phyloP scores from a whole-genome alignment of 2,329 filamentous ascomycete species.

The Talaromyces sp. region DNA sequence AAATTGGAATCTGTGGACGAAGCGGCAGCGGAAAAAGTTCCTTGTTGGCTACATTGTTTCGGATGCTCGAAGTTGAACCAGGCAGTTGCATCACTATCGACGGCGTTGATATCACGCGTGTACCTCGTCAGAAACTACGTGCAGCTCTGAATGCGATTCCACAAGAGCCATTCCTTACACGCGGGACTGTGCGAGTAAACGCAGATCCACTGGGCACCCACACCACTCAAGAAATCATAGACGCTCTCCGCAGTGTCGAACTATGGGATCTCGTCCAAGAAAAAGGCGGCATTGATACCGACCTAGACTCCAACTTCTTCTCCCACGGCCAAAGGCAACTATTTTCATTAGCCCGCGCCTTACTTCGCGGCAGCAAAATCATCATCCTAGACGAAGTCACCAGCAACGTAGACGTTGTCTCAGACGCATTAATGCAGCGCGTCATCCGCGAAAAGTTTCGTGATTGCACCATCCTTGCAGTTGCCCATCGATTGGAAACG shows the following conservation, averaged over 20 bases:
- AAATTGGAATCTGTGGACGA: constrained; percentile 42
- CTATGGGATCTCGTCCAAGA: constrained; percentile 36
- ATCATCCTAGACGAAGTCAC: constrained; percentile 44
- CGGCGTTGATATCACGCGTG: constrained; percentile 38
- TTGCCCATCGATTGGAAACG: constrained; percentile 54
- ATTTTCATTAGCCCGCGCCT: constrained; percentile 60
- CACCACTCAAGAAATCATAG: constrained; percentile 34
- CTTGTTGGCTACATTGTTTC: constrained; percentile 42
- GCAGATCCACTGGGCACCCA: constrained; percentile 34
- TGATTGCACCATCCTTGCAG: constrained; percentile 57
- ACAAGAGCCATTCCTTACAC: constrained; percentile 44
- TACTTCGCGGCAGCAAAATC: constrained; percentile 48
- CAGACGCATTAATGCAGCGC: constrained; percentile 56
- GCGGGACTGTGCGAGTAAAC: constrained; percentile 39
- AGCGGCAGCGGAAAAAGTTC: constrained; percentile 43
- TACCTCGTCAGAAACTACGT: constrained; percentile 40
- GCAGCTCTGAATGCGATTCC: constrained; percentile 42
- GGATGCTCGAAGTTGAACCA: constrained; percentile 39
- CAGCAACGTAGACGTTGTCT: constrained; percentile 54
- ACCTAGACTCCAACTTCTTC: constrained; percentile 49
- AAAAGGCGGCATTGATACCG: constrained; percentile 39
- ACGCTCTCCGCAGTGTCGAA: constrained; percentile 37
- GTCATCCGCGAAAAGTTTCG: constrained; percentile 55
- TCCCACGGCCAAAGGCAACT: constrained; percentile 62
- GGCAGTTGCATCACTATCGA: constrained; percentile 44